Conservation (phyloP, 805 yeast genomes). For the Saturnispora besseyi region DNA sequence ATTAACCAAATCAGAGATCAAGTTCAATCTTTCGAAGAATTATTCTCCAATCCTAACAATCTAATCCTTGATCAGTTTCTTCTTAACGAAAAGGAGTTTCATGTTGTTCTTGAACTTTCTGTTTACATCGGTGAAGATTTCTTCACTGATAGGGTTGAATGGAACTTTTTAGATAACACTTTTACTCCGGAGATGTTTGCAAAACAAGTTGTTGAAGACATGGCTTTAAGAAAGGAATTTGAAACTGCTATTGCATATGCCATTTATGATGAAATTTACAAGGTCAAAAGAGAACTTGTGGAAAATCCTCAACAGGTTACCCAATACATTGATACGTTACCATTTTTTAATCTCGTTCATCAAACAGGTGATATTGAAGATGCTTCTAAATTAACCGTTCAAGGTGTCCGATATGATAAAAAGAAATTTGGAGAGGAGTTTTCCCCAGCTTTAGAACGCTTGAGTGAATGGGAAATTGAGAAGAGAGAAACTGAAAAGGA, state of each 20-base stretch:
- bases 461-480: constrained; percentile 89
- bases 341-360: constrained; percentile 27
- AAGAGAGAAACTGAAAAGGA: constrained; percentile 92
- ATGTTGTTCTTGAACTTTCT: constrained; percentile 71
- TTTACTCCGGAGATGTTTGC: constrained; percentile 84
- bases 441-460: constrained; percentile 80
- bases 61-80: constrained; percentile 37
- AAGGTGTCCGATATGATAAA: constrained; percentile 58
- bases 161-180: constrained; percentile 59
- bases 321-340: constrained; percentile 29
- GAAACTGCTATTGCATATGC: constrained; percentile 84
- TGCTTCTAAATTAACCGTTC: constrained; percentile 18
- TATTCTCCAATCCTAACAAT: constrained; percentile 43
- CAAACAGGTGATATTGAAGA: constrained; percentile 19
- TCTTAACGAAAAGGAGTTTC: constrained; percentile 40
- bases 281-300: constrained; percentile 71
- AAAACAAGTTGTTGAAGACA: constrained; percentile 65
- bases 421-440: constrained; percentile 75
- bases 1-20: constrained; percentile 69
- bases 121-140: constrained; percentile 76
- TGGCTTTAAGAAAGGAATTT: constrained; percentile 80
- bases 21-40: constrained; percentile 61
- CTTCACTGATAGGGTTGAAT: constrained; percentile 88
- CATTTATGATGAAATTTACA: constrained; percentile 67
- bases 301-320: constrained; percentile 39